phyloP scores from a whole-genome alignment of 192 early-diverging fungal genomes.

The Coemansia erecta region DNA sequence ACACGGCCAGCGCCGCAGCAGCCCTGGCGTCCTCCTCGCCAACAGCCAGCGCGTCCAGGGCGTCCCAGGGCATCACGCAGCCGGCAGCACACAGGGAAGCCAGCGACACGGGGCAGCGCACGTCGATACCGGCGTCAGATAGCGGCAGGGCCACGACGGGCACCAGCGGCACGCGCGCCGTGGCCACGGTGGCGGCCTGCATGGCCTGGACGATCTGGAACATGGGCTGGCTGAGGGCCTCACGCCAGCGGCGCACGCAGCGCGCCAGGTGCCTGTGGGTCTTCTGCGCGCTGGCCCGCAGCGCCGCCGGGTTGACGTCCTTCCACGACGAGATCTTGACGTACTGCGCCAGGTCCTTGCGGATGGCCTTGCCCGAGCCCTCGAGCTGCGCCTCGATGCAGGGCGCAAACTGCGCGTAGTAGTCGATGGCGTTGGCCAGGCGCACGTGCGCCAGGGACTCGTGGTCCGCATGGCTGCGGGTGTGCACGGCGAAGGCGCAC shows the following conservation, averaged over 20 bases:
- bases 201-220: slow-evolving; percentile 49
- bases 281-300: slow-evolving; percentile 84
- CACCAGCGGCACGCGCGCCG: slow-evolving; percentile 22
- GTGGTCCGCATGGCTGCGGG: neutral
- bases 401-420: slow-evolving; percentile 76
- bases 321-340: slow-evolving; percentile 97
- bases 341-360: slow-evolving; percentile 87
- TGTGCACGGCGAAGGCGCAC: slow-evolving; percentile 50
- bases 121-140: slow-evolving; percentile 19
- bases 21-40: slow-evolving; percentile 1
- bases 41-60: slow-evolving; percentile 3
- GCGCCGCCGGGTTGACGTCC: slow-evolving; percentile 90
- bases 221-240: slow-evolving; percentile 72
- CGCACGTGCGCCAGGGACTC: neutral
- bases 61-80: slow-evolving; percentile 1
- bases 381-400: slow-evolving; percentile 60
- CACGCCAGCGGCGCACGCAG: slow-evolving; percentile 83
- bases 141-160: slow-evolving; percentile 24
- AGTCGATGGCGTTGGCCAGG: slow-evolving; percentile 66
- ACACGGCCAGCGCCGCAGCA: slow-evolving; percentile 10
- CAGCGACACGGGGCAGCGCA: neutral
- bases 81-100: neutral
- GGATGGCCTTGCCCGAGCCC: slow-evolving; percentile 66
- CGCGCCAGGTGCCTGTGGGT: slow-evolving; percentile 91
- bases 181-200: slow-evolving; percentile 21